Percentiles rank a stretch among this genome's conserved stretches.
phyloP scores from a whole-genome alignment of 1,284 basidiomycete genomes.

The Inonotus hispidus region DNA sequence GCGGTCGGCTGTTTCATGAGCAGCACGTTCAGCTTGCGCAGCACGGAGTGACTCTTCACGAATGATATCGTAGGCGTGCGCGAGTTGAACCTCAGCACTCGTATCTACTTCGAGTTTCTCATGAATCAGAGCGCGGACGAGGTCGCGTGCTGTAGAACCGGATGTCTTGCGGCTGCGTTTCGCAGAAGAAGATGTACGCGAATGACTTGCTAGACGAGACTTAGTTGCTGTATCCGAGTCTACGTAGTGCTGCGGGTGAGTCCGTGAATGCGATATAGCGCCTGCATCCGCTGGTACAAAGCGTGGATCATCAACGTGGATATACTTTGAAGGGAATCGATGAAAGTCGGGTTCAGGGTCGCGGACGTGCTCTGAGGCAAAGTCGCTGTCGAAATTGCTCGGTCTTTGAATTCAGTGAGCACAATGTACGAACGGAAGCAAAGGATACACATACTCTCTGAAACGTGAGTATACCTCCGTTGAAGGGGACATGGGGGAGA shows the following conservation, averaged over 20 bases:
- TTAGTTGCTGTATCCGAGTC: background rate
- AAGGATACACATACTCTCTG: slow-evolving; percentile 4
- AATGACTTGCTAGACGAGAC: background rate
- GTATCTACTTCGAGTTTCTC: slow-evolving; percentile 12
- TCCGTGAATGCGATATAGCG: background rate
- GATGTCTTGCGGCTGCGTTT: slow-evolving; percentile 16
- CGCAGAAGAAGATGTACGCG: slow-evolving; percentile 2
- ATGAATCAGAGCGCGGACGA: slow-evolving; percentile 14
- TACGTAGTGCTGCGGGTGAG: background rate
- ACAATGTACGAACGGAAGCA: background rate
- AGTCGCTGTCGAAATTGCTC: slow-evolving; percentile 9
- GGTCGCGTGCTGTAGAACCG: slow-evolving; percentile 7
- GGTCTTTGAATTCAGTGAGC: background rate
- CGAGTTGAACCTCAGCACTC: slow-evolving; percentile 27
- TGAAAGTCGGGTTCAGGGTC: background rate
- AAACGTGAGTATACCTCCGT: background rate
- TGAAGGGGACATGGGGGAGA: background rate
- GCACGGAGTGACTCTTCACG: slow-evolving; percentile 49
- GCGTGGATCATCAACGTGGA: background rate
- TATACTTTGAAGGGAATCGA: background rate
- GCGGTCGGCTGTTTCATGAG: slow-evolving; percentile 43
- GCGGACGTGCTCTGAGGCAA: background rate
- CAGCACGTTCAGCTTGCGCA: slow-evolving; percentile 44
- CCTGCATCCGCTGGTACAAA: background rate
- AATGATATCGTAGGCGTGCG: slow-evolving; percentile 46